Percentiles rank a stretch among this genome's conserved stretches.
Evolutionary conservation across 148 eudicot species (phyloP).

Genomic region (Hydrangea macrophylla): DNA sequence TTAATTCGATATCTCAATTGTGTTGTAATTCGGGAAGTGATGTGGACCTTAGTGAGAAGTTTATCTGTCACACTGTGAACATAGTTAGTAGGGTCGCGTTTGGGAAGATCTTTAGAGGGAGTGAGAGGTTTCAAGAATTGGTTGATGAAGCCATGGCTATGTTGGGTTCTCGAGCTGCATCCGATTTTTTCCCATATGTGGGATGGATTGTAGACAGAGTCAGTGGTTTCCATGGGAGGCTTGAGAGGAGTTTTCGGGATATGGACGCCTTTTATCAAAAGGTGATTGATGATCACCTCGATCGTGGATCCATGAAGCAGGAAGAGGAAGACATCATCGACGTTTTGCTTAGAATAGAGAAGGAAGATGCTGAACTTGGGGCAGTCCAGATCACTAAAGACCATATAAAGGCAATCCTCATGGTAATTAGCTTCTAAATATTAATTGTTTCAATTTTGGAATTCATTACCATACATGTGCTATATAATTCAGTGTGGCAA

Average conservation of each 20-base stretch:
- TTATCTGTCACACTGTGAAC: constrained; percentile 5
- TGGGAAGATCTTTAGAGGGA: constrained; percentile 15
- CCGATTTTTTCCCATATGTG: constrained; percentile 11
- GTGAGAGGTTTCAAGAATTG: background rate
- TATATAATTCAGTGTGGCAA: too few species aligned
- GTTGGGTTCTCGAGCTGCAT: constrained; percentile 5
- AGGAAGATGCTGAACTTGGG: background rate
- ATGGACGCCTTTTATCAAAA: constrained; percentile 12
- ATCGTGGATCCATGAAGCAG: background rate
- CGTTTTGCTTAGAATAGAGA: constrained; percentile 15
- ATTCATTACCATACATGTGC: too few species aligned
- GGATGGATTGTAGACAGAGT: constrained; percentile 23
- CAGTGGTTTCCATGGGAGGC: constrained; percentile 17
- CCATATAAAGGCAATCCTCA: constrained; percentile 18
- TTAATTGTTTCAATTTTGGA: too few species aligned
- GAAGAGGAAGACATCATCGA: constrained; percentile 9
- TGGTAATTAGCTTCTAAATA: too few species aligned
- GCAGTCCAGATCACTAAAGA: background rate
- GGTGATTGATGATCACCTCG: constrained; percentile 10
- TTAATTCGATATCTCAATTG: too few species aligned
- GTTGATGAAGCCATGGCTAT: background rate
- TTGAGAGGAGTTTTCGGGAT: background rate
- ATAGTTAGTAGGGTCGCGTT: constrained; percentile 27
- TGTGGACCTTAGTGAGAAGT: constrained; percentile 22
- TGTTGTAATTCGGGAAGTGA: background rate